A percentile compares a stretch with the other conserved stretches of the same genome.
These are phyloP conservation scores for Chalciporus piperatus DNA, from an alignment of 768 basidiomycete genomes.

Conservation along the genomic window DNA sequence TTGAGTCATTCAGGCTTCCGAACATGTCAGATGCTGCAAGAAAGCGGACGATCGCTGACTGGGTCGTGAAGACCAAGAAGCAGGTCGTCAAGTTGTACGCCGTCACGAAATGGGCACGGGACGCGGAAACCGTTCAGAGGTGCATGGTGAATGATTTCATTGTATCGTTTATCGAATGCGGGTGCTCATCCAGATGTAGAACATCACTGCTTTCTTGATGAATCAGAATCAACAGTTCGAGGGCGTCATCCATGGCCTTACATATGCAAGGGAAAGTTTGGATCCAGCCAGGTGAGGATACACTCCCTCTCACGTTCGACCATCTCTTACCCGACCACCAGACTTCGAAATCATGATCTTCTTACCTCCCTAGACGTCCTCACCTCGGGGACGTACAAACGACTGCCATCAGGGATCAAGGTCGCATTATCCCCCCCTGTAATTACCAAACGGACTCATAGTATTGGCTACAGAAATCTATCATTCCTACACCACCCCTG, in stretches of 20 bases:
- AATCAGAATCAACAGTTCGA: constrained; percentile 85
- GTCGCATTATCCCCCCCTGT: constrained; percentile 36
- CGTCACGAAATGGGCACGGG: constrained; percentile 81
- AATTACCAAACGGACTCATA: constrained; percentile 20
- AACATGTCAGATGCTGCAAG: constrained; percentile 79
- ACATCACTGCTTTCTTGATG: constrained; percentile 84
- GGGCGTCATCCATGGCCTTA: constrained; percentile 58
- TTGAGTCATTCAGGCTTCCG: constrained; percentile 50
- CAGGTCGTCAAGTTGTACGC: constrained; percentile 89
- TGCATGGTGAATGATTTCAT: constrained; percentile 59
- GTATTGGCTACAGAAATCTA: constrained; percentile 52
- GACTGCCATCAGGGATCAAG: constrained; percentile 80
- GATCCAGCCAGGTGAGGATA: constrained; percentile 69
- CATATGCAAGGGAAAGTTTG: constrained; percentile 63
- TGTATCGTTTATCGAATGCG: neutral
- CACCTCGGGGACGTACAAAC: constrained; percentile 79
- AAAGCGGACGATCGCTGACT: constrained; percentile 81
- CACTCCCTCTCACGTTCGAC: neutral
- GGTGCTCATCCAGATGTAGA: constrained; percentile 41
- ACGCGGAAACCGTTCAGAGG: constrained; percentile 80
- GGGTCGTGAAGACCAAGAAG: constrained; percentile 87
- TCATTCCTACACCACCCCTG: constrained; percentile 63
- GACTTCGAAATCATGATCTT: constrained; percentile 91
- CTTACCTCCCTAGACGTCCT: constrained; percentile 89
- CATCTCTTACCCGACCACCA: constrained; percentile 25